Evolutionary conservation across 441 rosid genomes (phyloP).

Genomic region (Pelargonium cotyledonis): DNA sequence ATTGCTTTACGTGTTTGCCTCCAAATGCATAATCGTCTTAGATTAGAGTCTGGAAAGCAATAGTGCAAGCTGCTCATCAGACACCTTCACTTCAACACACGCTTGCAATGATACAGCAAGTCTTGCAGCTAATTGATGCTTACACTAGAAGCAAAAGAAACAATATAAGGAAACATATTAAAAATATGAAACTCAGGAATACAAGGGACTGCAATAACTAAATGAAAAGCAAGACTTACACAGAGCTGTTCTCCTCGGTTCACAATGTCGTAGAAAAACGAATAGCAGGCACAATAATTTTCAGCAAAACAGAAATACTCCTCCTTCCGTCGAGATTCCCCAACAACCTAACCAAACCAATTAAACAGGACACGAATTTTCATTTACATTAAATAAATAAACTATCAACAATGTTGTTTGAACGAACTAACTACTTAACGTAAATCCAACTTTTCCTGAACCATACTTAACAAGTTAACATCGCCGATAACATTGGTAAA

Average conservation of each 20-base stretch:
- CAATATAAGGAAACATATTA: not conserved
- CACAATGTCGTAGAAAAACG: conserved; percentile 76
- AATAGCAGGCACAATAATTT: conserved; percentile 70
- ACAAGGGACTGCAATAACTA: not conserved
- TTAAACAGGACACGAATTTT: not conserved
- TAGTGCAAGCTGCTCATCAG: conserved; percentile 62
- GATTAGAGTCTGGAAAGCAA: conserved; percentile 50
- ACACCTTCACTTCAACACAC: conserved; percentile 41
- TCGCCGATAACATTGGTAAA: not conserved
- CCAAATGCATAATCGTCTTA: not conserved
- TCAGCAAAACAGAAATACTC: conserved; percentile 71
- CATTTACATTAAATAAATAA: no score
- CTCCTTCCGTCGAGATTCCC: conserved; percentile 80
- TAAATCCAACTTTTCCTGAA: no score
- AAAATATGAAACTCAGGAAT: conserved; percentile 5
- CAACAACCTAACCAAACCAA: conserved; percentile 46
- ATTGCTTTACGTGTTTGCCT: conserved; percentile 3
- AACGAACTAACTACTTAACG: not conserved
- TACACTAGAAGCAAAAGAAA: conserved; percentile 39
- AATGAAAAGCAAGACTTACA: conserved; percentile 35
- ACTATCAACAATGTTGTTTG: not conserved
- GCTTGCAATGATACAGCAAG: conserved; percentile 59
- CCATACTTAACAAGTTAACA: not conserved
- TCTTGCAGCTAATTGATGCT: conserved; percentile 79
- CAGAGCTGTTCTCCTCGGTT: conserved; percentile 80